Evolutionary conservation across 2,329 filamentous ascomycete genomes (phyloP), one percentile per base, ranked within the genome.

Genomic region (Penicillium freii): DNA sequence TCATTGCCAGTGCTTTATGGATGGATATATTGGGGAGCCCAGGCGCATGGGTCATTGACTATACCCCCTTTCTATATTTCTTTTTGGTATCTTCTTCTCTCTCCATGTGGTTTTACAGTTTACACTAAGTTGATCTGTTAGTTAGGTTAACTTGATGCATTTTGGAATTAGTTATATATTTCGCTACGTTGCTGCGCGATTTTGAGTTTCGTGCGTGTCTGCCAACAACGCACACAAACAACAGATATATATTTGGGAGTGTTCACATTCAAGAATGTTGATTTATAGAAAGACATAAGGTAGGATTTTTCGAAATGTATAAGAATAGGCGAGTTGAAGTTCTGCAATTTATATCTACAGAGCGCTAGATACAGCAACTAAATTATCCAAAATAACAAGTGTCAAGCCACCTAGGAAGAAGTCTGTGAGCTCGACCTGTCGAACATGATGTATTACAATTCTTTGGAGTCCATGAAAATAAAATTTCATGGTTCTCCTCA

Each of bases 321-420:
- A 19, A 36, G 11, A 50, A 23, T 13, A 29, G 29, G 17, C 13
- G 50, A 52, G 51, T 23, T 29, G 57, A 31, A 44, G 39, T 59
- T 62, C 54, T 56, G 59, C 36, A 34, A 57, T 62, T 43, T 53
- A 59, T 65, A 65, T 64, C 57, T 64, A 64, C 62, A 65, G 40
- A 59, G 38, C 45, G 55, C 62, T 65, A 64, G 56, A 56, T 59
- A 65, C 56, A 59, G 57, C 57, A 60, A 55, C 15, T 29, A 50
- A 60, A 48, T 56, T 49, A 57, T 46, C 33, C 45, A 60, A 53
- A 34, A 47, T 23, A 25, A 51, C 13, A 39, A 45, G n/a, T 38
- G 40, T 4, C 29, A 46, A 44, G 27, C 7, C 25, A 19, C 36
- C 34, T 29, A 34, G 11, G 34, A 36, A 33, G 44, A 52, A n/a